Conservation (phyloP, 768 basidiomycete genomes). For the Rhodocollybia butyracea region DNA sequence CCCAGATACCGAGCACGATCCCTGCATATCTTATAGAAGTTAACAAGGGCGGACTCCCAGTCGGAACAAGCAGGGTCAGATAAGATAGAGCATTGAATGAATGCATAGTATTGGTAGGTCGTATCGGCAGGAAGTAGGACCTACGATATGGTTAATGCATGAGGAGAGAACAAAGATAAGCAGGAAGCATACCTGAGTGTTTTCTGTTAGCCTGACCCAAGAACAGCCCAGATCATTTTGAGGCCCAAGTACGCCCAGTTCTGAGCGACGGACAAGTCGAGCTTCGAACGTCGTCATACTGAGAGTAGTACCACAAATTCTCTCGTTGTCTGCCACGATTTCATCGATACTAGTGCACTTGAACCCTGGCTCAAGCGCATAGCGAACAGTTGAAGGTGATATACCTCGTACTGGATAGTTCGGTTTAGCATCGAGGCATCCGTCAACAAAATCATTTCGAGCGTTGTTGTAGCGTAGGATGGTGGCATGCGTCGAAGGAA, state of each 20-base stretch:
- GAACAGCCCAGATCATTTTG: background rate
- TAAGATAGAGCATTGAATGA: background rate
- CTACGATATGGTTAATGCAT: background rate
- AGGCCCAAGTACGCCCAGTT: background rate
- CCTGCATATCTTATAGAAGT: background rate
- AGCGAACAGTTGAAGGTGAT: background rate
- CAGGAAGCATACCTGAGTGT: background rate
- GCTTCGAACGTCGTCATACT: background rate
- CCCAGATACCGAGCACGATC: background rate
- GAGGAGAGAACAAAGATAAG: background rate
- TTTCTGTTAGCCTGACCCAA: background rate
- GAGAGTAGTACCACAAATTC: background rate
- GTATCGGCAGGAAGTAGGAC: conserved; percentile 1
- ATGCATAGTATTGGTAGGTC: conserved; percentile 2
- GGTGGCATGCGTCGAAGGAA: background rate
- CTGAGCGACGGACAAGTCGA: conserved; percentile 1
- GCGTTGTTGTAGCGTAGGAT: background rate
- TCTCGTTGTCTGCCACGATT: background rate
- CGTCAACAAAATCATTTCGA: background rate
- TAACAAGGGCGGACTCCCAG: background rate
- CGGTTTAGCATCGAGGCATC: background rate
- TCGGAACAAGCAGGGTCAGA: background rate
- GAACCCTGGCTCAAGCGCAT: conserved; percentile 8
- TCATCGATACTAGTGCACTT: background rate
- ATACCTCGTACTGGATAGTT: conserved; percentile 4